Evolutionary conservation across 208 protist genomes (phyloP), one percentile per base, ranked within the genome.

Genomic region (Kentomonas sorsogonicus): DNA sequence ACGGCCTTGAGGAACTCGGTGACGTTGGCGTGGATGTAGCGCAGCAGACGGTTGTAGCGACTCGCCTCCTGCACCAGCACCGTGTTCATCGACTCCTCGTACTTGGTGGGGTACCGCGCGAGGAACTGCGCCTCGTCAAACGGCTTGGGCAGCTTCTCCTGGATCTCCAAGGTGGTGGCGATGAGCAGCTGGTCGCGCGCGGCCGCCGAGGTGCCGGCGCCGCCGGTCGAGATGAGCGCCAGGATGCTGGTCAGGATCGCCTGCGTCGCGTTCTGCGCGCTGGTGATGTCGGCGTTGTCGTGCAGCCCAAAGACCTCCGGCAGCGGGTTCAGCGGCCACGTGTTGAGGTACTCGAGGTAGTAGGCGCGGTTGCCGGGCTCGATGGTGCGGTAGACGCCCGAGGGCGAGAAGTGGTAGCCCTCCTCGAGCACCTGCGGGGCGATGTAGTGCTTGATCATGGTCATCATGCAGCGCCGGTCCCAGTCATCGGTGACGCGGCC

Each of bases 401-500:
- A 92, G 3, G 85, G 74, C 40, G 91, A 96, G 72, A 98, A 97
- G 44, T 52, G 33, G 72, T 96, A 97, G 30, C 76, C 88, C 2
- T 87, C 80, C 23, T 85, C 30, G 2, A 99, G 75, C 10, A 98
- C 89, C 0, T 86, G 66, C 1, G 73, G 69, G 33, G 54, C 86
- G 53, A 98, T 84, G 75, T 94, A 98, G 40, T 89, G 84, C 30
- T 84, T 70, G 27, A 99, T 89, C 63, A 99, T 91, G 3, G 92
- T 97, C 70, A 95, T 94, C 40, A 99, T 62, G 44, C 85, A 95
- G 46, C 76, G 79, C 57, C 95, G 72, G 69, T 99, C 97, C 89
- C 88, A 97, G 73, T 98, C 94, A 66, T 99, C 97, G 30, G 97
- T 98, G 15, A 98, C 96, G 44, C 96, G 78, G n/a, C 97, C 97